Evolutionary conservation across 306 rosid genomes (phyloP).

Genomic region (Prunus campanulata): DNA sequence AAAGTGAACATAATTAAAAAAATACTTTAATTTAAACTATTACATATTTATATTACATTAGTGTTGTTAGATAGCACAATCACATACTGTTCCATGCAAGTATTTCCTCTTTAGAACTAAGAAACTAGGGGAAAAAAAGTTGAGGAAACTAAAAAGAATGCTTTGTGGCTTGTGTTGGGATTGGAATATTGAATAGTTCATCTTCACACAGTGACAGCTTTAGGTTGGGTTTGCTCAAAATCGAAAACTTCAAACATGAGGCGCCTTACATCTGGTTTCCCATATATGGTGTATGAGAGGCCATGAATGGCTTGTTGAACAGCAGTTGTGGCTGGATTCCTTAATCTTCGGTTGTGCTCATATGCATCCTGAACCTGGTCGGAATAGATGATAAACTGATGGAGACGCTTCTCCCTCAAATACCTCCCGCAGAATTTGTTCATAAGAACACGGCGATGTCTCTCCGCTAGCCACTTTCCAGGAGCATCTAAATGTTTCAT

Average conservation of each 20-base stretch:
- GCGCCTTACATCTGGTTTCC: conserved; percentile 92
- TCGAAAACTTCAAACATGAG: conserved; percentile 92
- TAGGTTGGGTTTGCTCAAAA: conserved; percentile 90
- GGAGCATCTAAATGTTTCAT: conserved; percentile 99
- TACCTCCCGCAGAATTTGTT: conserved; percentile 87
- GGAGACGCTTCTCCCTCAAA: conserved; percentile 78
- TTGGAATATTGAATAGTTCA: neutral
- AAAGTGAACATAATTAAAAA: neutral
- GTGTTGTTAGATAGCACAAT: conserved; percentile 6
- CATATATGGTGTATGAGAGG: conserved; percentile 78
- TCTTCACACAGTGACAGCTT: conserved; percentile 44
- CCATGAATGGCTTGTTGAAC: conserved; percentile 94
- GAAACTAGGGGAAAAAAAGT: neutral
- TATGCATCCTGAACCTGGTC: conserved; percentile 60
- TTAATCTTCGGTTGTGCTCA: conserved; percentile 70
- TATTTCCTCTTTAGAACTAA: neutral
- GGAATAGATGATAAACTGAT: conserved; percentile 48
- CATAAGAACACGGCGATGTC: conserved; percentile 80
- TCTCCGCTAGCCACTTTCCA: conserved; percentile 82
- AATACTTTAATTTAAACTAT: neutral
- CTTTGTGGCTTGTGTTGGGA: conserved; percentile 12
- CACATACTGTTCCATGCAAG: neutral
- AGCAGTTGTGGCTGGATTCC: conserved; percentile 84
- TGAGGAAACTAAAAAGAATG: conserved; percentile 5
- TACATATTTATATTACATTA: neutral